phyloP scores from a whole-genome alignment of 139 green algal species.

The Coelastrella sp. region DNA sequence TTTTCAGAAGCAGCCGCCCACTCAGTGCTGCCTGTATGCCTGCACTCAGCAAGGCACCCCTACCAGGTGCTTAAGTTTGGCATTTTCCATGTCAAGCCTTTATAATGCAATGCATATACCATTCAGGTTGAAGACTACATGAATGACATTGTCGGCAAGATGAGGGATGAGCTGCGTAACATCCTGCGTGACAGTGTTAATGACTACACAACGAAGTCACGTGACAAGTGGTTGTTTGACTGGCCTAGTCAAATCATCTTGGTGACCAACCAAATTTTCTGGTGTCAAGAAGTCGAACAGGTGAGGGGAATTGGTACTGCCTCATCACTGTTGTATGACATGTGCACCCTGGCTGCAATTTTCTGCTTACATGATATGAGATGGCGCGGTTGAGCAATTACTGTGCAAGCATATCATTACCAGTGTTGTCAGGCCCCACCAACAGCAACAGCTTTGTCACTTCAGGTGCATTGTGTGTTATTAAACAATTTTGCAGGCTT shows the following conservation, averaged over 20 bases:
- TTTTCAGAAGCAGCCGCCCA: background rate
- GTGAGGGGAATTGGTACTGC: background rate
- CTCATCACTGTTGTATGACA: background rate
- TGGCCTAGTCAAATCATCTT: conserved; percentile 89
- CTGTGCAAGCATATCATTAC: too few relatives aligned
- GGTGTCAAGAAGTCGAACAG: conserved; percentile 89
- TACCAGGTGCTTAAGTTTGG: too few relatives aligned
- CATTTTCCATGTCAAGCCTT: too few relatives aligned
- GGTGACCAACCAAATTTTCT: conserved; percentile 95
- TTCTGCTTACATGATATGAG: too few relatives aligned
- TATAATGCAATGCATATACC: background rate
- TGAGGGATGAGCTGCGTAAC: conserved; percentile 85
- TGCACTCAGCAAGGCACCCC: background rate
- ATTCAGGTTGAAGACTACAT: conserved; percentile 90
- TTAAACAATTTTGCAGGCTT: background rate
- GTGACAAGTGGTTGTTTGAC: conserved; percentile 90
- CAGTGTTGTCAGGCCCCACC: too few relatives aligned
- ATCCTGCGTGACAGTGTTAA: conserved; percentile 74
- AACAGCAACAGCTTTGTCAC: too few relatives aligned
- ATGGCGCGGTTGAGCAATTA: too few relatives aligned
- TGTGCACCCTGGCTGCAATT: background rate
- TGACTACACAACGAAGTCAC: conserved; percentile 80
- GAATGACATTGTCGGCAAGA: conserved; percentile 87
- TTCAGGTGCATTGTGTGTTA: background rate
- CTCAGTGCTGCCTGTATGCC: background rate